Evolutionary conservation across 805 yeast species (phyloP), one percentile per base, ranked within the genome.

Genomic region (Schizosaccharomyces octosporus): DNA sequence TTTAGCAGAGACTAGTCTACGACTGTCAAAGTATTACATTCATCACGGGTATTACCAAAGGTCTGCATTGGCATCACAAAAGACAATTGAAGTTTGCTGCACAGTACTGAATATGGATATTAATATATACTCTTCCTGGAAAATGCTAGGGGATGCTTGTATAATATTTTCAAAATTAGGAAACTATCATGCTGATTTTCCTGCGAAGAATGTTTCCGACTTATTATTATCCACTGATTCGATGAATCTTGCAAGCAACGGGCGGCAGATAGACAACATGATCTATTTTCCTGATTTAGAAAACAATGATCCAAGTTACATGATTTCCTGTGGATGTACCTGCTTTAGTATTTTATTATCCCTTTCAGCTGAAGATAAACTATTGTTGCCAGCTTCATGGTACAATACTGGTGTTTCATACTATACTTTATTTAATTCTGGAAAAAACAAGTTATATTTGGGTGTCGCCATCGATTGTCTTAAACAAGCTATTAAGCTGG

Each of bases 401-500:
- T 85, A 79, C 71, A 89, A 93, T 67, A 71, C 87, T 42, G 97
- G 95, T 32, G 27, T 27, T 21, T 24, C 48, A 1, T 45, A 45
- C 4, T 45, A 5, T n/a, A n/a, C 27, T n/a, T 36, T 57, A 4
- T 31, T 11, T 36, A 17, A 9, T 36, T 19, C 4, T 7, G 11
- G 17, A 2, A 15, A 36, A 57, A 41, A 36, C 24, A 43, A 21
- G 24, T 21, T 48, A 24, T 65, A 59, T 55, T 51, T 61, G 63
- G 78, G 77, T 17, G 70, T 75, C 1, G 77, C 96, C 0, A 76
- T 86, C 15, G 73, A 69, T 21, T 71, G 76, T 4, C 73, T 85
- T 64, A 85, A 85, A 65, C 78, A 75, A 55, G 83, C 95, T 0
- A 81, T 89, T 62, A 81, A 78, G 62, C 72, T 81, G 7, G 96